These are phyloP conservation scores for Arthrobotrys sinensis DNA, from an alignment of 2,329 filamentous ascomycete species.

Conservation along the genomic window DNA sequence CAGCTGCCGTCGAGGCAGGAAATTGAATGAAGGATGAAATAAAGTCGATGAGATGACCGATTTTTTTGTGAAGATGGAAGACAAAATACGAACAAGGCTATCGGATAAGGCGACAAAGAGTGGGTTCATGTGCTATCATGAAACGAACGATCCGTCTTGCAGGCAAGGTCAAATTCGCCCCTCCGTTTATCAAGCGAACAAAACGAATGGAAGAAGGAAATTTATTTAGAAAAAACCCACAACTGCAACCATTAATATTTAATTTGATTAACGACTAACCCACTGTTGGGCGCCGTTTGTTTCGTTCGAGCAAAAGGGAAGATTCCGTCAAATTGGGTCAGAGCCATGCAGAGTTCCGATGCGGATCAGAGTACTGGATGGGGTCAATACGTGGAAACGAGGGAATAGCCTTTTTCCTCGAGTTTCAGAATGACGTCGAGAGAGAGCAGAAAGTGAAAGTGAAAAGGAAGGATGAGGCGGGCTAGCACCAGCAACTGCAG, in stretches of 20 bases:
- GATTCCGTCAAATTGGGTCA: conserved; percentile 26
- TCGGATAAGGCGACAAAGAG: conserved; percentile 1
- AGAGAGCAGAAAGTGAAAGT: conserved; percentile 33
- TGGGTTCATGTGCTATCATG: conserved; percentile 33
- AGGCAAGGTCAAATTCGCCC: conserved; percentile 28
- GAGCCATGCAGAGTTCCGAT: conserved; percentile 30
- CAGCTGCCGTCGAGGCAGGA: conserved; percentile 6
- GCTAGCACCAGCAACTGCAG: conserved; percentile 4
- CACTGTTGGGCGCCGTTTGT: neutral
- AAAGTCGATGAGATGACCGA: conserved; percentile 29
- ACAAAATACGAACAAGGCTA: conserved; percentile 28
- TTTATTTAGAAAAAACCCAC: conserved; percentile 5
- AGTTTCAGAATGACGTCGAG: conserved; percentile 43
- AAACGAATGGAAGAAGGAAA: conserved; percentile 23
- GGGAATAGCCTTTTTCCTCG: conserved; percentile 19
- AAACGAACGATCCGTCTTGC: conserved; percentile 43
- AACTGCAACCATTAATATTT: neutral
- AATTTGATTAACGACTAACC: neutral
- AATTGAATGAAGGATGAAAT: conserved; percentile 22
- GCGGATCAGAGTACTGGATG: conserved; percentile 32
- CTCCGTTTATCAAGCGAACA: conserved; percentile 41
- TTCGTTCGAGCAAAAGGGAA: neutral
- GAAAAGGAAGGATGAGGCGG: conserved; percentile 18
- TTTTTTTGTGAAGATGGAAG: conserved; percentile 38
- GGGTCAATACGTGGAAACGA: conserved; percentile 31